Percentiles rank a stretch among this genome's conserved stretches.
These are phyloP conservation scores for Bruguiera parviflora DNA, from an alignment of 345 rosid species.

Conservation along the genomic window DNA sequence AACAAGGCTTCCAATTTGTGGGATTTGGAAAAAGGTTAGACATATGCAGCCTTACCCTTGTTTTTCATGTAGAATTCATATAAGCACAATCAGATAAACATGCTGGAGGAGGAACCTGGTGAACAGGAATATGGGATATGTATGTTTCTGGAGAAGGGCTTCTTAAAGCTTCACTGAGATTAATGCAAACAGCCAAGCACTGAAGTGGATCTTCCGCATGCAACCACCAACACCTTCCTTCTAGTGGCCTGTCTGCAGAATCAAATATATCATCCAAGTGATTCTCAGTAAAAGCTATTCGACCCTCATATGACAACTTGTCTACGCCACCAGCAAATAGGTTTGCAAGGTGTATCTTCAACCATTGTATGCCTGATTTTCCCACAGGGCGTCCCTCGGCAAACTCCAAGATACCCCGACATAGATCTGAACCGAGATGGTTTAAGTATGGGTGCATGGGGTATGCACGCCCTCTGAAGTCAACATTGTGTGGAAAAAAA, in stretches of 20 bases:
- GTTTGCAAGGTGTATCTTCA: conserved; percentile 80
- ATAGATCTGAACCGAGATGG: conserved; percentile 88
- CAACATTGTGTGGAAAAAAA: conserved; percentile 78
- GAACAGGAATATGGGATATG: conserved; percentile 69
- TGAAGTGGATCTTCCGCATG: conserved; percentile 87
- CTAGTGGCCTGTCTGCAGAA: conserved; percentile 84
- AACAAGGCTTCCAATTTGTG: no score
- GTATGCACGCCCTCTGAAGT: conserved; percentile 89
- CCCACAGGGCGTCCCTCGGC: conserved; percentile 78
- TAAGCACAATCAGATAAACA: neutral
- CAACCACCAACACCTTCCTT: conserved; percentile 83
- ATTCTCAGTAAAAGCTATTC: conserved; percentile 64
- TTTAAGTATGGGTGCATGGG: conserved; percentile 88
- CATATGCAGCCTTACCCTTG: no score
- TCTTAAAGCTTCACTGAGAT: conserved; percentile 65
- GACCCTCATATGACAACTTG: conserved; percentile 63
- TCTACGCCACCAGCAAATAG: conserved; percentile 82
- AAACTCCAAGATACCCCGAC: conserved; percentile 81
- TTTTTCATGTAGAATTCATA: neutral
- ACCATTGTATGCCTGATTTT: conserved; percentile 66
- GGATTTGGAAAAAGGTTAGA: no score
- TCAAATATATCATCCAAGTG: conserved; percentile 76
- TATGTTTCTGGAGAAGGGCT: conserved; percentile 64
- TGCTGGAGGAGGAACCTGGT: conserved; percentile 50
- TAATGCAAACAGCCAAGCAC: conserved; percentile 76